These are phyloP conservation scores for Furcasterigmium sp. DNA, from an alignment of 2,329 filamentous ascomycete genomes.

Conservation along the genomic window DNA sequence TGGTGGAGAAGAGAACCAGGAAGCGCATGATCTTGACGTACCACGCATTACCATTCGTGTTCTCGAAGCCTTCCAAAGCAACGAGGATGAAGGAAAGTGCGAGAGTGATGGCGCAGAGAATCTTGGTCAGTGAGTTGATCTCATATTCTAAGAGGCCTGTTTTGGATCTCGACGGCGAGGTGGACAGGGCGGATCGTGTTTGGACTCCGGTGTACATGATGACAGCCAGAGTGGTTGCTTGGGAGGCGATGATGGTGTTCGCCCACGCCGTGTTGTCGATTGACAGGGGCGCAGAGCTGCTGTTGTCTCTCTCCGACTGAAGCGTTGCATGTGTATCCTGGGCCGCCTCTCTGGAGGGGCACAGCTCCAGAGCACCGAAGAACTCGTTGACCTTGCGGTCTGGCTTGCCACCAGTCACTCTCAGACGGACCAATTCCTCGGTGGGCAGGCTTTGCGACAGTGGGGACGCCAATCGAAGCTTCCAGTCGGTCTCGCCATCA, in stretches of 20 bases:
- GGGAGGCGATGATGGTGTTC: slow-evolving; percentile 93
- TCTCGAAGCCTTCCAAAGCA: slow-evolving; percentile 75
- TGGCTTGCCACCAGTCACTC: slow-evolving; percentile 80
- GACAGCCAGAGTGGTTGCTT: slow-evolving; percentile 80
- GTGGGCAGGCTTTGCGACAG: slow-evolving; percentile 74
- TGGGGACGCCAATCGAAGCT: slow-evolving; percentile 80
- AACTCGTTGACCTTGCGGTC: slow-evolving; percentile 96
- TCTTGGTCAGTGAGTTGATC: slow-evolving; percentile 96
- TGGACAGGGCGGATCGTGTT: slow-evolving; percentile 89
- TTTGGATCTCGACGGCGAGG: slow-evolving; percentile 86
- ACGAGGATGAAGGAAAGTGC: slow-evolving; percentile 84
- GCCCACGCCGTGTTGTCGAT: slow-evolving; percentile 99
- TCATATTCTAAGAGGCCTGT: slow-evolving; percentile 90
- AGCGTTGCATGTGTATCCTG: slow-evolving; percentile 27
- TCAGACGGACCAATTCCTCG: slow-evolving; percentile 64
- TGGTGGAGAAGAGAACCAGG: slow-evolving; percentile 96
- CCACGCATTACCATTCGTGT: slow-evolving; percentile 65
- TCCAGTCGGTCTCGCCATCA: slow-evolving; percentile 98
- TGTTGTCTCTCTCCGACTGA: slow-evolving; percentile 21
- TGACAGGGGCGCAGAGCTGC: slow-evolving; percentile 66
- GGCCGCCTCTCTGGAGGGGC: slow-evolving; percentile 47
- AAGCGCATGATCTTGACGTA: slow-evolving; percentile 99
- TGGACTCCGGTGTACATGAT: slow-evolving; percentile 94
- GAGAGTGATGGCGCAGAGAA: slow-evolving; percentile 83
- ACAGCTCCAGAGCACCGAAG: slow-evolving; percentile 76